Conservation (phyloP, 139 green algal species). For the Volvox africanus region DNA sequence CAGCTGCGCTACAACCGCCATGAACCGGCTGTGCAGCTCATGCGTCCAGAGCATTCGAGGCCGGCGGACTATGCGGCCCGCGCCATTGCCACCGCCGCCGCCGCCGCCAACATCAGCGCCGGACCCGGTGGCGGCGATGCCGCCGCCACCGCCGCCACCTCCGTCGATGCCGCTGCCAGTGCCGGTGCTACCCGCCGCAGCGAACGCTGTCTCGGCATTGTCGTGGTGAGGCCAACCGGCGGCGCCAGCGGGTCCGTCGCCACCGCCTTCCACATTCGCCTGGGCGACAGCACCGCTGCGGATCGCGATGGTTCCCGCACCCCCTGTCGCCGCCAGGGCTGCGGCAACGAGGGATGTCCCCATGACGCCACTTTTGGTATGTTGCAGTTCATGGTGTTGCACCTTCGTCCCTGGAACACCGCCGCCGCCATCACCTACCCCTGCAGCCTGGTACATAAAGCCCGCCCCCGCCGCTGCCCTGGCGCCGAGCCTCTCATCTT, state of each 20-base stretch:
- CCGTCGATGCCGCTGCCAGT: not conserved
- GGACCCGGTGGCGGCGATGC: not conserved
- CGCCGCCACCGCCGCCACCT: not conserved
- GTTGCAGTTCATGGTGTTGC: not conserved
- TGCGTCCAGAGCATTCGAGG: slow-evolving; percentile 92
- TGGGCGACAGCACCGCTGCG: not conserved
- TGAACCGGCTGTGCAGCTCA: slow-evolving; percentile 91
- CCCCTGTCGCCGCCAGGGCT: not conserved
- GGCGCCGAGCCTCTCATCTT: not conserved
- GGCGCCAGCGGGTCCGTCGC: not conserved
- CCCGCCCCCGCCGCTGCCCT: too few species aligned
- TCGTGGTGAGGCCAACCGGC: not conserved
- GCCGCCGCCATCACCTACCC: not conserved
- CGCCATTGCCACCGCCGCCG: not conserved
- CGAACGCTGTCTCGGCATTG: not conserved
- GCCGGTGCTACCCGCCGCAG: not conserved
- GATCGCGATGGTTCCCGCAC: too few species aligned
- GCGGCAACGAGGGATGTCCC: not conserved
- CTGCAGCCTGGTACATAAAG: too few species aligned
- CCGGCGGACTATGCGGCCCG: not conserved
- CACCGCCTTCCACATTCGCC: not conserved
- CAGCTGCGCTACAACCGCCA: slow-evolving; percentile 83
- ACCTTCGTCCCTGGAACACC: not conserved
- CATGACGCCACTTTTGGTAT: not conserved
- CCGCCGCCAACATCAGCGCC: not conserved